Conservation (phyloP, 2,329 filamentous ascomycete genomes). For the Colletotrichum gloeosporioides region DNA sequence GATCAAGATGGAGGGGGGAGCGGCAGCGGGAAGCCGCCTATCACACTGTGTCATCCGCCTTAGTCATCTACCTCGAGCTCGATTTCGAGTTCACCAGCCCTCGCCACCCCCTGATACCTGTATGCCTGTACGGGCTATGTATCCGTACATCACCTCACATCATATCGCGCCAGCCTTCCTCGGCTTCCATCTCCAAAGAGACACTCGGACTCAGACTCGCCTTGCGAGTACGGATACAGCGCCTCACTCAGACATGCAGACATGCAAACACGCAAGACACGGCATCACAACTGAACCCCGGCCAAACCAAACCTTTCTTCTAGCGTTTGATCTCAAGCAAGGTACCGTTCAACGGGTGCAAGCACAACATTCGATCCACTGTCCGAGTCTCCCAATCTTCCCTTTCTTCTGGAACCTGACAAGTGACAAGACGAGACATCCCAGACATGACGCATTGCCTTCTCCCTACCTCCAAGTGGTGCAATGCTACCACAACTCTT, state of each 20-base stretch:
- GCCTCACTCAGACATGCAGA: neutral
- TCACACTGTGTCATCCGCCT: neutral
- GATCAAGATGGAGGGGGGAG: neutral
- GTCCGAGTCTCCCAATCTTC: neutral
- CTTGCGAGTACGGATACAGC: neutral
- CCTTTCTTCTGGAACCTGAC: constrained; percentile 11
- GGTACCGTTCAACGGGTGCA: neutral
- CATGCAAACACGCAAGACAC: neutral
- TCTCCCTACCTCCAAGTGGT: neutral
- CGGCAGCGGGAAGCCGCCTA: neutral
- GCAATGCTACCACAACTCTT: neutral
- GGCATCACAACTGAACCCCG: neutral
- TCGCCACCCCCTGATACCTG: constrained; percentile 18
- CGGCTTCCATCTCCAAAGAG: neutral
- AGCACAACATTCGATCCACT: neutral
- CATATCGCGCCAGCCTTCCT: neutral
- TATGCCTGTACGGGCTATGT: neutral
- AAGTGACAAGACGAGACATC: constrained; percentile 18
- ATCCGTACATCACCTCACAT: neutral
- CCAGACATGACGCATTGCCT: neutral
- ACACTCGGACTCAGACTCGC: neutral
- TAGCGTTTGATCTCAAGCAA: neutral
- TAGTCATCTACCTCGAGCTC: neutral
- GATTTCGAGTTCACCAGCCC: neutral
- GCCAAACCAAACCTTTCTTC: neutral